Percentiles rank a stretch among this genome's conserved stretches.
phyloP scores from a whole-genome alignment of 371 early-diverging fungal genomes.

The Rhizomucor pusillus region DNA sequence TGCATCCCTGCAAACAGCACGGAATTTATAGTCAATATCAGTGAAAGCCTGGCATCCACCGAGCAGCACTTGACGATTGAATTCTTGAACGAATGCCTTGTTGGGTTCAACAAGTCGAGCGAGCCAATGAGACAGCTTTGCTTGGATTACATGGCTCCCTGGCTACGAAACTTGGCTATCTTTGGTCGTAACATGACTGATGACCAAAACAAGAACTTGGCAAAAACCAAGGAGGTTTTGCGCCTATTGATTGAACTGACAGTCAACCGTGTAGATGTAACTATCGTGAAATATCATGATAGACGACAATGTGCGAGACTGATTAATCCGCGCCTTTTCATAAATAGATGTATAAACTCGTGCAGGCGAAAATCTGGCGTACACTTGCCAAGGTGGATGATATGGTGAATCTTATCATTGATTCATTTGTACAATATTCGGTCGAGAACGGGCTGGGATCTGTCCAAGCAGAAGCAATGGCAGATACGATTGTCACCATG shows the following conservation, averaged over 20 bases:
- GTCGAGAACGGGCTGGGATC: constrained; percentile 80
- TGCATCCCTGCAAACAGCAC: constrained; percentile 89
- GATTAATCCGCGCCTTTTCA: too few species aligned
- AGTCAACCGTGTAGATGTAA: constrained; percentile 70
- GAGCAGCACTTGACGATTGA: constrained; percentile 85
- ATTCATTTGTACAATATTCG: constrained; percentile 76
- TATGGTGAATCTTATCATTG: constrained; percentile 74
- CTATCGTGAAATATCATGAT: too few species aligned
- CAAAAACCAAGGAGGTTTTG: constrained; percentile 73
- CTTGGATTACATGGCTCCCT: constrained; percentile 89
- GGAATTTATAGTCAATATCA: constrained; percentile 77
- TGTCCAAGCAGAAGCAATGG: constrained; percentile 76
- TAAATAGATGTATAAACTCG: constrained; percentile 56
- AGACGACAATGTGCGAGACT: too few species aligned
- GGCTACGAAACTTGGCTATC: constrained; percentile 77
- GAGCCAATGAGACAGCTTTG: constrained; percentile 74
- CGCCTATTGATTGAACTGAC: constrained; percentile 78
- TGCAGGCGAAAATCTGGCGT: constrained; percentile 85
- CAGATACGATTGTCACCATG: constrained; percentile 83
- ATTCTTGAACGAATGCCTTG: constrained; percentile 82
- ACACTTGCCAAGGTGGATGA: constrained; percentile 76
- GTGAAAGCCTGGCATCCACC: constrained; percentile 72
- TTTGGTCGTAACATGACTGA: constrained; percentile 50
- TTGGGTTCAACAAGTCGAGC: constrained; percentile 76
- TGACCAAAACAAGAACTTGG: constrained; percentile 47